Evolutionary conservation across 2,329 filamentous ascomycete genomes (phyloP), one percentile per base, ranked within the genome.

Genomic region (Pyricularia pennisetigena): DNA sequence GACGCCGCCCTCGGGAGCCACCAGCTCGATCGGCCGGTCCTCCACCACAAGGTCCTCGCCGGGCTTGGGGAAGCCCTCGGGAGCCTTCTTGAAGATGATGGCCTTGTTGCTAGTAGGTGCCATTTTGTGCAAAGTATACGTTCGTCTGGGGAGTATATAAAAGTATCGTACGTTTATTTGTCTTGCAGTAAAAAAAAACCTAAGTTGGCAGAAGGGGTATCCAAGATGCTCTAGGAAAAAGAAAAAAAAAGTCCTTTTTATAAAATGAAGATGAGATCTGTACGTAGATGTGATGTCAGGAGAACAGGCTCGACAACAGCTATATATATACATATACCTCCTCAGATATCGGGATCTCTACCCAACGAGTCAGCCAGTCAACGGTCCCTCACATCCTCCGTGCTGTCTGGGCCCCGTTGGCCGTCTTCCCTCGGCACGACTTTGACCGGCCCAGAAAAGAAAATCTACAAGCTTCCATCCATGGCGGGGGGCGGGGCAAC

Each of bases 41-140:
- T 95, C 90, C 69, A 93, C 75, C 26, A 79, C 80, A 68, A 97
- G 81, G 77, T 96, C 82, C 78, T 94, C 80, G 65, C 91, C 92
- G 2, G 87, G 77, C 41, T 90, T 85, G 24, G 92, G 92, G 75
- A 85, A 82, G 69, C 86, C 90, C 66, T 80, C 76, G 64, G 92
- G 92, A 70, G 89, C 73, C 72, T 87, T 81, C 75, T 90, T 92
- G 85, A 89, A 94, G 77, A 93, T 82, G 74, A 95, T 79, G 57
- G 83, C 86, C 81, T 92, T 93, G 86, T 94, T 95, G 57, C 8
- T 68, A 65, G 68, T 71, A 67, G 57, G 28, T 63, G 62, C 49
- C 59, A 23, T 68, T 54, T 61, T 54, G 59, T 23, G 24, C 20
- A 8, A 24, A 5, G 49, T 35, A 6, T 32, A 35, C 10, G 26